Base-by-base conservation (phyloP, 768 basidiomycete species). In the Amanita rimosa region DNA sequence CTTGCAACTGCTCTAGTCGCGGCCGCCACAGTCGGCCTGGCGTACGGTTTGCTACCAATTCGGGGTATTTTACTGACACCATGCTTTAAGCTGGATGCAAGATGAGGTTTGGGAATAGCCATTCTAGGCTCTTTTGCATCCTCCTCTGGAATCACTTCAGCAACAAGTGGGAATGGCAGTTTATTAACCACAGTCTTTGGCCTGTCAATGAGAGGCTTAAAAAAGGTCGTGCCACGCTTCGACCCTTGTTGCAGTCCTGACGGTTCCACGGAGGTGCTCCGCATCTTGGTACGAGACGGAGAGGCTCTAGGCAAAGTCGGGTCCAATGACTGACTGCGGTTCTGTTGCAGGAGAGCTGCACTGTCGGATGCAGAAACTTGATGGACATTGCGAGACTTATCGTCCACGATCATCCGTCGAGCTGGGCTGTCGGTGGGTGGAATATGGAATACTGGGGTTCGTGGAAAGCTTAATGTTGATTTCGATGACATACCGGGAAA, bases 61-160 rank as follows among this genome's bases (percentile, higher is more conserved):
- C 81, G 70, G 14, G 81, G 81, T 55, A 83, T 83, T 58, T 71
- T 70, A 60, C 81, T 80, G 0, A 67, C 71, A 6, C 67, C 61
- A 52, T 79, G 75, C 56, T 72, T 77, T 46, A 81, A 57, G 39
- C 52, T 68, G 17, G 26, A 34, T 3, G 16, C 7, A 6, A 2
- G 16, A 37, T 6, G 36, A 6, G 17, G 22, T 10, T 36, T 37
- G 36, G 35, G 7, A 21, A 38, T 22, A 16, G 19, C 8, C 13
- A 36, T 10, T 38, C 31, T 36, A 21, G 22, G n/a, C 7, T 48
- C 39, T 22, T 39, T 26, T 3, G 10, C 14, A 10, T 21, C 3
- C 31, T 49, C 48, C 11, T 49, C 48, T 42, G 36, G 48, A 8
- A 43, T 49, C 16, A 29, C 33, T 8, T 38, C 33, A n/a, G 33